Evolutionary conservation across 345 rosid genomes (phyloP).

Genomic region (Populus simonii): DNA sequence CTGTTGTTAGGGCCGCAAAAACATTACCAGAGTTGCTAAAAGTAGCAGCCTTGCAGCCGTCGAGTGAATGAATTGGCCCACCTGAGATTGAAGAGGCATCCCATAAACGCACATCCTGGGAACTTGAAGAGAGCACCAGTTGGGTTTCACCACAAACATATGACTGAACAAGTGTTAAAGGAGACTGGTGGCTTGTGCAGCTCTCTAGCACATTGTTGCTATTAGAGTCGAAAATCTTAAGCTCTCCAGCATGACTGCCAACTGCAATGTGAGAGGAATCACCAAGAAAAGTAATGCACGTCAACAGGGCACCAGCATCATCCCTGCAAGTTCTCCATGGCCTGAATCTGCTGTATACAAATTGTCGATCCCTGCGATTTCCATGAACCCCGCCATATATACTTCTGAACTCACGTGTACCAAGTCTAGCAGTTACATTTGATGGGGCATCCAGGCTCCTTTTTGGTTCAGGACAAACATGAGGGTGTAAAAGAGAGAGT

Average conservation of each 20-base stretch:
- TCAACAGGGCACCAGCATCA: constrained; percentile 68
- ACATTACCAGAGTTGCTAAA: constrained; percentile 75
- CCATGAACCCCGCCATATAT: constrained; percentile 86
- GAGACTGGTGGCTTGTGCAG: constrained; percentile 70
- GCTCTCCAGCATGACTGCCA: constrained; percentile 84
- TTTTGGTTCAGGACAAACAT: constrained; percentile 95
- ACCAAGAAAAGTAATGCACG: constrained; percentile 77
- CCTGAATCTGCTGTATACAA: constrained; percentile 90
- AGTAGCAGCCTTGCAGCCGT: constrained; percentile 82
- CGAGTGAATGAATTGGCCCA: constrained; percentile 75
- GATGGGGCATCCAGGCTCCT: constrained; percentile 85
- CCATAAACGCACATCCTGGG: constrained; percentile 84
- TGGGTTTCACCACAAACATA: constrained; percentile 55
- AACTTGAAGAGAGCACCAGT: constrained; percentile 81
- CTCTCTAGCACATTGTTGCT: constrained; percentile 67
- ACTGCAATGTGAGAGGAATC: constrained; percentile 81
- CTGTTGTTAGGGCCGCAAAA: constrained; percentile 69
- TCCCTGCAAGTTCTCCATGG: constrained; percentile 95
- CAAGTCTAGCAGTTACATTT: constrained; percentile 83
- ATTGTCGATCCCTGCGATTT: constrained; percentile 91
- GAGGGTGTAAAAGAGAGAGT: constrained; percentile 86
- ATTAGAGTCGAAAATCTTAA: constrained; percentile 70
- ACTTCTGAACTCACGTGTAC: constrained; percentile 75
- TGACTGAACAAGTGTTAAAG: constrained; percentile 72
- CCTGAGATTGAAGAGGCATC: constrained; percentile 63